Evolutionary conservation across 177 flowering plant species (phyloP).

Genomic region (Vitis hybrid): DNA sequence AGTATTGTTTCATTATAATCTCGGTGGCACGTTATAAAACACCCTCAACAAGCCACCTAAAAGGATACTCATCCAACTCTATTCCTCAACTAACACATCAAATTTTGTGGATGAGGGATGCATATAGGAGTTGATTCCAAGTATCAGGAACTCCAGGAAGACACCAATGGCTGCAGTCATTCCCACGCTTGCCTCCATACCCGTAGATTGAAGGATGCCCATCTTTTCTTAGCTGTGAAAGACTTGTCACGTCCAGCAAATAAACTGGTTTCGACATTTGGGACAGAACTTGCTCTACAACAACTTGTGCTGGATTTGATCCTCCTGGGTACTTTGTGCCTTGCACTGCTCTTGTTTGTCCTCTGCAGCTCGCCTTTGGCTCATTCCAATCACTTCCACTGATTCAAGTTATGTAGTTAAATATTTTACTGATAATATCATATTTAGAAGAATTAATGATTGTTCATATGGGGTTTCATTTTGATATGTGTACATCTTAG

Average conservation of each 20-base stretch:
- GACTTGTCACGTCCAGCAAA: conserved; percentile 31
- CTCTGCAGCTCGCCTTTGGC: conserved; percentile 24
- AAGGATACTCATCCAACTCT: too few species aligned
- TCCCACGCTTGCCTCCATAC: conserved; percentile 12
- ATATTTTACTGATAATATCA: too few species aligned
- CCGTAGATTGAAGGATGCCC: conserved; percentile 48
- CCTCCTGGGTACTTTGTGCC: conserved; percentile 28
- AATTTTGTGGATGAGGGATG: conserved; percentile 7
- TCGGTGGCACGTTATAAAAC: too few species aligned
- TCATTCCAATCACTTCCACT: conserved; percentile 35
- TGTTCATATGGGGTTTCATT: too few species aligned
- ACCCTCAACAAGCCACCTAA: too few species aligned
- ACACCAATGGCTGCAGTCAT: conserved; percentile 61
- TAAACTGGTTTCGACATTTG: conserved; percentile 25
- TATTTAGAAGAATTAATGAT: too few species aligned
- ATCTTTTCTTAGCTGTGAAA: conserved; percentile 47
- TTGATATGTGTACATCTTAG: too few species aligned
- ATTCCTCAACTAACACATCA: not conserved
- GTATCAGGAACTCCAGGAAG: conserved; percentile 55
- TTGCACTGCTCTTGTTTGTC: conserved; percentile 23
- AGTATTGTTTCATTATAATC: too few species aligned
- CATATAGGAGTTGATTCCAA: conserved; percentile 51
- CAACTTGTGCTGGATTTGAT: conserved; percentile 22
- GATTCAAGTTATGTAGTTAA: not conserved
- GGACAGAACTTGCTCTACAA: conserved; percentile 31